These are phyloP conservation scores for Leccinum olivaceopallidum DNA, from an alignment of 768 basidiomycete genomes.

Conservation along the genomic window DNA sequence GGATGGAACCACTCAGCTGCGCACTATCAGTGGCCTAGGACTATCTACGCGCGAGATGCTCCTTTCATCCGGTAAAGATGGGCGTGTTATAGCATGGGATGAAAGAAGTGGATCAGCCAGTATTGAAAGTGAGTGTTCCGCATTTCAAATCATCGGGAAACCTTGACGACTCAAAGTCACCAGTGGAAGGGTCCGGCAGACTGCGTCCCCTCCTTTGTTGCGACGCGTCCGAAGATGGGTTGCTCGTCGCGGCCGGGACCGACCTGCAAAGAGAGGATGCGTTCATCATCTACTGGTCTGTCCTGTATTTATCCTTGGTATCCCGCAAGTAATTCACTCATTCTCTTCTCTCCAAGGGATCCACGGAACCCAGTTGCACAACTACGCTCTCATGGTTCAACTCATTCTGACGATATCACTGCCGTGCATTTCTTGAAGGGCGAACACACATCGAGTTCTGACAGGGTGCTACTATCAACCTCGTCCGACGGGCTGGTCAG, in stretches of 20 bases:
- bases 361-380: constrained; percentile 73
- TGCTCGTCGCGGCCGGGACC: constrained; percentile 79
- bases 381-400: constrained; percentile 75
- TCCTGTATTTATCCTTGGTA: neutral
- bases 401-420: constrained; percentile 94
- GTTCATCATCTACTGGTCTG: constrained; percentile 80
- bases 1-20: constrained; percentile 55
- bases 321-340: constrained; percentile 5
- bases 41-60: constrained; percentile 45
- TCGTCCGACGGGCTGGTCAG: constrained; percentile 85
- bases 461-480: constrained; percentile 66
- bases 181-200: constrained; percentile 52
- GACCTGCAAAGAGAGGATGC: constrained; percentile 83
- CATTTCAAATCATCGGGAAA: neutral
- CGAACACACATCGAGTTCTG: constrained; percentile 32
- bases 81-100: constrained; percentile 75
- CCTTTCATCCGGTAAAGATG: constrained; percentile 71
- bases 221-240: constrained; percentile 69
- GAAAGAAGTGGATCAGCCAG: constrained; percentile 51
- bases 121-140: constrained; percentile 56
- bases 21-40: constrained; percentile 43
- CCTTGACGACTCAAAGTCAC: constrained; percentile 41
- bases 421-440: constrained; percentile 53
- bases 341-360: constrained; percentile 56
- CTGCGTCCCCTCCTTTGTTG: constrained; percentile 56